Evolutionary conservation across 1,284 basidiomycete genomes (phyloP).

Genomic region (Malassezia sympodialis): DNA sequence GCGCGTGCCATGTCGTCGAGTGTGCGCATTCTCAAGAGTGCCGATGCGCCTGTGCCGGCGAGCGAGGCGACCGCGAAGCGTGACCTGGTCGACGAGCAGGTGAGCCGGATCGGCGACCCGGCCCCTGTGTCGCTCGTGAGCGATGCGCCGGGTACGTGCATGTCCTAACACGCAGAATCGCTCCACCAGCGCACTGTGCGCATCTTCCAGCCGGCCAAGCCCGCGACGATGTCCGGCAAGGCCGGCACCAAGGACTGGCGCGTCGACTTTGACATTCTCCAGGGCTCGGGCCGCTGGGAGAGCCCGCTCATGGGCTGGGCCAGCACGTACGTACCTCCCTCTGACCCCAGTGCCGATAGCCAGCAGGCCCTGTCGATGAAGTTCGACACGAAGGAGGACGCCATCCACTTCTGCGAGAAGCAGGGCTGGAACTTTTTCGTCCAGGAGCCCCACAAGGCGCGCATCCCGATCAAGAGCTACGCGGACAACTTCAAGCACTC

Average conservation of each 20-base stretch:
- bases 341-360: constrained; percentile 69
- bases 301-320: constrained; percentile 99
- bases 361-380: constrained; percentile 83
- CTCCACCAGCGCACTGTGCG: constrained; percentile 76
- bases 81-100: constrained; percentile 16
- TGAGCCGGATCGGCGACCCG: constrained; percentile 16
- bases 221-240: constrained; percentile 84
- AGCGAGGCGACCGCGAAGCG: not conserved
- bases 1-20: constrained; percentile 3
- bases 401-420: constrained; percentile 66
- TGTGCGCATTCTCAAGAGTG: not conserved
- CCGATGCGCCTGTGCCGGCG: constrained; percentile 1
- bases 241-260: constrained; percentile 81
- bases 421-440: constrained; percentile 49
- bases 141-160: constrained; percentile 15
- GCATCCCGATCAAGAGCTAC: constrained; percentile 64
- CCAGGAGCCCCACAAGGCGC: constrained; percentile 48
- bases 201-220: constrained; percentile 85
- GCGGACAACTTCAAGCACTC: constrained; percentile 70
- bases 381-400: constrained; percentile 82
- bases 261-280: constrained; percentile 85
- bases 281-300: constrained; percentile 86
- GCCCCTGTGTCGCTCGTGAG: constrained; percentile 13
- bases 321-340: constrained; percentile 25
- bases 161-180: constrained; percentile 12